A percentile compares a stretch with the other conserved stretches of the same genome.
phyloP scores from a whole-genome alignment of 2,329 filamentous ascomycete genomes.

The Colletotrichum melonis region DNA sequence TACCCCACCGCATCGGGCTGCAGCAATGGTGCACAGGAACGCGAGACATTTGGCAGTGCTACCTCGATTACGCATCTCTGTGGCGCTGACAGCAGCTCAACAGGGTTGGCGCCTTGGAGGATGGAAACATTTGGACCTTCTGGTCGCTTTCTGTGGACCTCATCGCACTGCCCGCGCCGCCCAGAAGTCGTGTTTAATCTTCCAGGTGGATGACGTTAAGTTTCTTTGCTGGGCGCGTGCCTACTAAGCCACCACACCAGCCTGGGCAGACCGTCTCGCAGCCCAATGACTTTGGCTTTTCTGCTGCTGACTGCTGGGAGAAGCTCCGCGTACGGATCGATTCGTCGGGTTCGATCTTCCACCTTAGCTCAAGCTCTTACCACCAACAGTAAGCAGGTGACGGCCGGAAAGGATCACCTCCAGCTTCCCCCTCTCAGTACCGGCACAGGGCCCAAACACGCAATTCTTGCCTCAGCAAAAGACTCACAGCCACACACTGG shows the following conservation, averaged over 20 bases:
- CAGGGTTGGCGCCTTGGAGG: conserved; percentile 17
- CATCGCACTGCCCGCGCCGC: conserved; percentile 15
- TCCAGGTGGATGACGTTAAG: conserved; percentile 24
- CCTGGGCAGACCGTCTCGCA: background rate
- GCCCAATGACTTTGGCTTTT: conserved; percentile 12
- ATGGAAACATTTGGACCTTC: background rate
- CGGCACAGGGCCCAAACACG: background rate
- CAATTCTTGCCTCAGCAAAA: background rate
- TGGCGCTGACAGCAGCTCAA: conserved; percentile 25
- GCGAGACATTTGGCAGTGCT: conserved; percentile 5
- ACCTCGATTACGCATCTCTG: conserved; percentile 31
- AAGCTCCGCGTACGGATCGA: background rate
- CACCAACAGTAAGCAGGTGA: conserved; percentile 1
- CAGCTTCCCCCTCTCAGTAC: background rate
- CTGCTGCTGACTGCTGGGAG: background rate
- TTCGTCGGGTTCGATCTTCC: background rate
- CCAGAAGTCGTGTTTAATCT: conserved; percentile 4
- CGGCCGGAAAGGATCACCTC: conserved; percentile 4
- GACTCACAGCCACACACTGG: conserved; percentile 2
- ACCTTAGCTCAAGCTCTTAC: background rate
- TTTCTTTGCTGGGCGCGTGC: conserved; percentile 18
- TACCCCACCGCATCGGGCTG: background rate
- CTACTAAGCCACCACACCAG: conserved; percentile 30
- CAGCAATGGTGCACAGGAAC: background rate
- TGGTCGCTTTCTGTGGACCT: conserved; percentile 6